Evolutionary conservation across 257 asterid species (phyloP).

Genomic region (Scutellaria minor): DNA sequence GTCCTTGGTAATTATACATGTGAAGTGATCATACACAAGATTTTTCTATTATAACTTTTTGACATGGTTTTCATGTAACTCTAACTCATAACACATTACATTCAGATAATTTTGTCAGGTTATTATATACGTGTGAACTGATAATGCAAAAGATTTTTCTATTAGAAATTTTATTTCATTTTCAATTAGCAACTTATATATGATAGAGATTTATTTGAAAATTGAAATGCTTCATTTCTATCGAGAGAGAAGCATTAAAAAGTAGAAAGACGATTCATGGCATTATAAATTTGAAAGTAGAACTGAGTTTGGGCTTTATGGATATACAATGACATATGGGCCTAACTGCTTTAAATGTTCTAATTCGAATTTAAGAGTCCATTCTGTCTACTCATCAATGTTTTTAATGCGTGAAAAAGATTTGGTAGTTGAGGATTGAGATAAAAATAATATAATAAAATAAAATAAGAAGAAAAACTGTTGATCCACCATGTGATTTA

Average conservation of each 20-base stretch:
- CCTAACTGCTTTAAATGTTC: conserved; percentile 32
- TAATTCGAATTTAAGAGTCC: conserved; percentile 15
- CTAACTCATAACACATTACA: too few relatives aligned
- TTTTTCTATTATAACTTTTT: too few relatives aligned
- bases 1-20: too few relatives aligned
- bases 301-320: conserved; percentile 9
- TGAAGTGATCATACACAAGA: too few relatives aligned
- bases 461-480: too few relatives aligned
- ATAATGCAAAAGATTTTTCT: background rate
- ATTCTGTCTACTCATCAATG: conserved; percentile 23
- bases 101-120: background rate
- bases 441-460: background rate
- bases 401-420: conserved; percentile 39
- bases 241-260: background rate
- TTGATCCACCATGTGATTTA: background rate
- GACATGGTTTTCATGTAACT: too few relatives aligned
- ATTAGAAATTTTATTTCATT: background rate
- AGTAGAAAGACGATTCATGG: too few relatives aligned
- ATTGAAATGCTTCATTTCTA: background rate
- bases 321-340: conserved; percentile 25
- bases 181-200: background rate
- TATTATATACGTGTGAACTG: background rate
- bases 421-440: conserved; percentile 14
- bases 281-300: background rate
- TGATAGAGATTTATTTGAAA: background rate